Conservation (phyloP, 108 stramenopile species). For the Cyclostephanos invisitatus region DNA sequence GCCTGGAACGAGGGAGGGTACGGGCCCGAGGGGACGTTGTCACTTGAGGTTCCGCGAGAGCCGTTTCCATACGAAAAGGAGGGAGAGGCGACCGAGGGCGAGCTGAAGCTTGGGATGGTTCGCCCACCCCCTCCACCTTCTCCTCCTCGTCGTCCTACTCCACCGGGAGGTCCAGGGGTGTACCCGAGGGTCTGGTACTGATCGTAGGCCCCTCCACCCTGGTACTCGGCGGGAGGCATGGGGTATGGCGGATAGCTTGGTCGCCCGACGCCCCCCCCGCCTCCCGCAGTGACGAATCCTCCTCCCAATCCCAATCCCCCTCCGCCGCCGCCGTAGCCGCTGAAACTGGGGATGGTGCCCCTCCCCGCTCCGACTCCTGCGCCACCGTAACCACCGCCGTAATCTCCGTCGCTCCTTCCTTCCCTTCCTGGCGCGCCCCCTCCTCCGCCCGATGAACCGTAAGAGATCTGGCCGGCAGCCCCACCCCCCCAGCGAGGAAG, state of each 20-base stretch:
- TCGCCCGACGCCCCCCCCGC: background rate
- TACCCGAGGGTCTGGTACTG: background rate
- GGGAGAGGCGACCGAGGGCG: constrained; percentile 13
- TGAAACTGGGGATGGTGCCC: background rate
- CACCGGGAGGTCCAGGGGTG: background rate
- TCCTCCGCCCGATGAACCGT: constrained; percentile 6
- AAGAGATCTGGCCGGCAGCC: constrained; percentile 8
- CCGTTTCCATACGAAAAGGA: constrained; percentile 1
- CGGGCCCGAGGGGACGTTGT: constrained; percentile 29
- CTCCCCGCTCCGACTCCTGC: background rate
- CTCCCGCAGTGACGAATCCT: background rate
- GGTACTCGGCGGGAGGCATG: constrained; percentile 14
- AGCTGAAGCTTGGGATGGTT: constrained; percentile 15
- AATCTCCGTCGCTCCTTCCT: constrained; percentile 1
- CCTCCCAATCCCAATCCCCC: constrained; percentile 3
- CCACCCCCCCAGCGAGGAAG: constrained; percentile 36
- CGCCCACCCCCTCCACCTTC: background rate
- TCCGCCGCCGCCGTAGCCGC: constrained; percentile 4
- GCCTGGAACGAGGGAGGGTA: constrained; percentile 39
- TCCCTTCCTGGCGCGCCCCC: constrained; percentile 11
- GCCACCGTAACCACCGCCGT: constrained; percentile 11
- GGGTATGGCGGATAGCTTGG: constrained; percentile 11
- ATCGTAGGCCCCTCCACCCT: constrained; percentile 5
- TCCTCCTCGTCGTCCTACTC: background rate
- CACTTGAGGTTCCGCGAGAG: background rate